These are phyloP conservation scores for Tetraselmis striata DNA, from an alignment of 139 green algal species.

Conservation along the genomic window DNA sequence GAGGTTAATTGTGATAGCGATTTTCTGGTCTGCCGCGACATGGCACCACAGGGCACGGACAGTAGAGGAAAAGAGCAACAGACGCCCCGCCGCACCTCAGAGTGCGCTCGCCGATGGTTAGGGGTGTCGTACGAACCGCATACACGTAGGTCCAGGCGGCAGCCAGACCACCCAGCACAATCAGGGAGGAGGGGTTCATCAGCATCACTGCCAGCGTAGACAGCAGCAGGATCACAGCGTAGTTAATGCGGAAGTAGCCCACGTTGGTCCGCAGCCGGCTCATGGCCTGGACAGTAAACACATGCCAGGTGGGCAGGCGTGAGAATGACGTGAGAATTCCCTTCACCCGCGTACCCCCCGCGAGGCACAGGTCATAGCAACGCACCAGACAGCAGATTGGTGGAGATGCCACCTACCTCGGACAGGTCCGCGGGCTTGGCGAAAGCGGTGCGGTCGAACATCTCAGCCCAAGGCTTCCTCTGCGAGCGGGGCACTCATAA, in stretches of 20 bases:
- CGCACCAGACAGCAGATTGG: no score
- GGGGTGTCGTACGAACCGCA: slow-evolving; percentile 56
- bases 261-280: slow-evolving; percentile 77
- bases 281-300: slow-evolving; percentile 48
- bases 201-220: slow-evolving; percentile 54
- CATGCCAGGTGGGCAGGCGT: no score
- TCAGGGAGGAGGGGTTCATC: slow-evolving; percentile 63
- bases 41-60: not conserved
- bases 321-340: no score
- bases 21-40: no score
- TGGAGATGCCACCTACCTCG: no score
- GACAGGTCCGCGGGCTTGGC: slow-evolving; percentile 59
- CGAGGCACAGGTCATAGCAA: no score
- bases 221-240: slow-evolving; percentile 62
- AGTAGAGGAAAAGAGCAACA: no score
- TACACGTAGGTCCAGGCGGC: slow-evolving; percentile 83
- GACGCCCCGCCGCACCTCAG: slow-evolving; percentile 63
- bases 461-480: slow-evolving; percentile 83
- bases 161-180: slow-evolving; percentile 67
- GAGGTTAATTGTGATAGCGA: no score
- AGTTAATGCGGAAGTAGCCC: slow-evolving; percentile 90
- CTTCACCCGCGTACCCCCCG: no score
- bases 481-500: no score
- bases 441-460: slow-evolving; percentile 73
- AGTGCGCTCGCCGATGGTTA: slow-evolving; percentile 69